Percentiles rank a stretch among this genome's conserved stretches.
Evolutionary conservation across 495 filamentous ascomycete species (phyloP).

Genomic region (Hypoxylon lienhwacheense): DNA sequence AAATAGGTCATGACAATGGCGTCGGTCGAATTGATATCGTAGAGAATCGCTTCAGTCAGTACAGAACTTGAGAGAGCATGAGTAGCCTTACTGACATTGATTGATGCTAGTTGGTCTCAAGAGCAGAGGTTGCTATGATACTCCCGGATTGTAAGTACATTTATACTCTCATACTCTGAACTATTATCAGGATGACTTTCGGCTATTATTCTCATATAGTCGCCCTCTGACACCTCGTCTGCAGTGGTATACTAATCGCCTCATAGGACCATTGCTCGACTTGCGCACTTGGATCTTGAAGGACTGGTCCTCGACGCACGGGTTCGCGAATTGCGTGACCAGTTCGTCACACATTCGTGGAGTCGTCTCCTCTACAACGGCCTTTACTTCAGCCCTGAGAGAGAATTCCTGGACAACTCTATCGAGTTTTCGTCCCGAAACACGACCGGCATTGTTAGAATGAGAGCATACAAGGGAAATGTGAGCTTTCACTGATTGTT

Average conservation of each 20-base stretch:
- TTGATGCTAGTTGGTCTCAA: slow-evolving; percentile 68
- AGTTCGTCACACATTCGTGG: slow-evolving; percentile 76
- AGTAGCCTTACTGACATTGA: neutral
- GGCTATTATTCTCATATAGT: no score
- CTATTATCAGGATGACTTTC: no score
- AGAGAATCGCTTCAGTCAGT: slow-evolving; percentile 3
- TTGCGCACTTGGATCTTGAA: slow-evolving; percentile 81
- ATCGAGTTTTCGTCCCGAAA: slow-evolving; percentile 69
- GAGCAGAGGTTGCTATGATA: slow-evolving; percentile 90
- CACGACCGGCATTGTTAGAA: slow-evolving; percentile 59
- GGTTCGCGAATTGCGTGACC: slow-evolving; percentile 83
- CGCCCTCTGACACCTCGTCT: no score
- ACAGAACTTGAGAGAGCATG: neutral
- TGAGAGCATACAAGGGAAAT: slow-evolving; percentile 66
- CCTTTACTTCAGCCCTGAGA: slow-evolving; percentile 65
- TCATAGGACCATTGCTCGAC: slow-evolving; percentile 62
- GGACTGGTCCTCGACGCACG: slow-evolving; percentile 82
- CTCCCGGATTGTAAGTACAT: slow-evolving; percentile 52
- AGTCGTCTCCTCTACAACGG: slow-evolving; percentile 79
- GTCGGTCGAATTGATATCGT: slow-evolving; percentile 91
- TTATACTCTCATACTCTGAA: no score
- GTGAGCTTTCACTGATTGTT: neutral
- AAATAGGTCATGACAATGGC: slow-evolving; percentile 74
- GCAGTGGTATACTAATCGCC: neutral
- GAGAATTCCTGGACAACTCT: slow-evolving; percentile 63